Conservation (phyloP, 768 basidiomycete genomes). For the Macrocybe gigantea region DNA sequence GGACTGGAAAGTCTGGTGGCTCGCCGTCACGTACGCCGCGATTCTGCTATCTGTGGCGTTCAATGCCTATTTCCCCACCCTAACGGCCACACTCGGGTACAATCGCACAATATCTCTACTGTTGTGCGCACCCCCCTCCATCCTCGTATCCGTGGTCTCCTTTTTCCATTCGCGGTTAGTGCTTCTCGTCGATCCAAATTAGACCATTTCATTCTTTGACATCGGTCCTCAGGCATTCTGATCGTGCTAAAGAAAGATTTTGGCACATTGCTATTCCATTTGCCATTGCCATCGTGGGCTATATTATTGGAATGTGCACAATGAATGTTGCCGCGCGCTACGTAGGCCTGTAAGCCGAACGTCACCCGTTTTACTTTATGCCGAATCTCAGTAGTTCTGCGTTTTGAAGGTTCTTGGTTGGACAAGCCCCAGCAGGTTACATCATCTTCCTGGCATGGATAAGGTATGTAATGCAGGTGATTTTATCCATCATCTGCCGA, state of each 20-base stretch:
- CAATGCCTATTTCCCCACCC: conserved; percentile 58
- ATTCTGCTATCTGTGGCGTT: conserved; percentile 45
- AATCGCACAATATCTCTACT: conserved; percentile 50
- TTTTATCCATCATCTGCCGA: not conserved
- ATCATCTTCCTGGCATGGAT: conserved; percentile 36
- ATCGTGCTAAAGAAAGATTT: conserved; percentile 53
- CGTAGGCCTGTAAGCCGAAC: conserved; percentile 38
- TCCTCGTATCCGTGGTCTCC: conserved; percentile 43
- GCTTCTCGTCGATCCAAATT: not conserved
- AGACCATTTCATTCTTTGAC: not conserved
- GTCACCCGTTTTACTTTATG: not conserved
- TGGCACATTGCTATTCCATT: conserved; percentile 45
- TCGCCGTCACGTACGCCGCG: conserved; percentile 43
- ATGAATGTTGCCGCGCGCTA: conserved; percentile 46
- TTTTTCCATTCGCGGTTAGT: conserved; percentile 34
- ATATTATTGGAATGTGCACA: conserved; percentile 46
- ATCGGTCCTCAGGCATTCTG: conserved; percentile 41
- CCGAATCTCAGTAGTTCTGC: not conserved
- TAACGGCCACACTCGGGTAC: conserved; percentile 63
- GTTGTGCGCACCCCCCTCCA: conserved; percentile 61
- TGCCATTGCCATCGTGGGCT: conserved; percentile 51
- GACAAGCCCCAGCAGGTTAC: conserved; percentile 35
- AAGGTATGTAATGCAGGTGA: not conserved
- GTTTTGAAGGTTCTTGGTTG: conserved; percentile 7
- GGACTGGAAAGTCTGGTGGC: conserved; percentile 67